Evolutionary conservation across 2,329 filamentous ascomycete genomes (phyloP), one percentile per base, ranked within the genome.

Genomic region (Cladosporium austrohemisphaericum): DNA sequence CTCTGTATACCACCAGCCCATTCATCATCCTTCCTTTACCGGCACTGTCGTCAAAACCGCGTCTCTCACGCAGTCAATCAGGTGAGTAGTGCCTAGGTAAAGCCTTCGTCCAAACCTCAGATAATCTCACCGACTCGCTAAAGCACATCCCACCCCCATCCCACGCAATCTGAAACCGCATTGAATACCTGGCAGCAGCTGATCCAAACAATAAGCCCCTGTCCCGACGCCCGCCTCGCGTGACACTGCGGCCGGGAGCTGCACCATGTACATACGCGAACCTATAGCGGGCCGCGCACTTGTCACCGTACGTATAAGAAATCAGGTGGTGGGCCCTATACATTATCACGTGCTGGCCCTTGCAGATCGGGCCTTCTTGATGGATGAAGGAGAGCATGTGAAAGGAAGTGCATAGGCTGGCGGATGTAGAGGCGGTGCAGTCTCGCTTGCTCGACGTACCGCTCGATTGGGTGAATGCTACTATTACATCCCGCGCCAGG

Each of bases 91-190:
- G n/a, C n/a, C n/a, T n/a, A n/a, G n/a, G n/a, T 29, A 9, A 29
- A n/a, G 14, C 18, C 16, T 4, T 20, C 10, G 8, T 44, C 45
- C 3, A n/a, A 28, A 32, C 25, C 47, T 31, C 38, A 4, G 36
- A 38, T 37, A 48, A 51, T 49, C 55, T 51, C 4, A 35, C 56
- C 16, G 41, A 50, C 13, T 29, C 54, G 7, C 55, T 53, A 3
- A 50, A 59, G 28, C 47, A 51, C 31, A 43, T 52, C 22, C 46
- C 52, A 6, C 45, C 52, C 29, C 40, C 18, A 28, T 48, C 51
- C 23, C 43, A 51, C 36, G 43, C 16, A 19, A 20, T 45, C 28
- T 41, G 46, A 41, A 47, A 45, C 36, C 46, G 46, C 22, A 38
- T 26, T 18, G 25, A 48, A 45, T 41, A 20, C 29, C 18, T 32